These are phyloP conservation scores for Cladosporium sp. DNA, from an alignment of 2,329 filamentous ascomycete species.

Conservation along the genomic window DNA sequence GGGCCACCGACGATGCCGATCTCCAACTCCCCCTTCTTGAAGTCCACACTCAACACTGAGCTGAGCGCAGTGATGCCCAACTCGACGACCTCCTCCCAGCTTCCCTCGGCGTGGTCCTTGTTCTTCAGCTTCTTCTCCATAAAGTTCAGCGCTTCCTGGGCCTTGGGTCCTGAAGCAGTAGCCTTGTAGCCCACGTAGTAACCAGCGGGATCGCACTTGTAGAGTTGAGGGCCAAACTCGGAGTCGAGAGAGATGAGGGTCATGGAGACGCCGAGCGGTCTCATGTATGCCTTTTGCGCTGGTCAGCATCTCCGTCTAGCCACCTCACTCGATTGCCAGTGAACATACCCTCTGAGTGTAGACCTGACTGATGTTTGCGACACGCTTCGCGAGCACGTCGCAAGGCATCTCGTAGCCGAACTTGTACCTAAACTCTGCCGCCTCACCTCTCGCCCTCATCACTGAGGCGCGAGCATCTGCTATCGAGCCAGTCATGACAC, in stretches of 20 bases:
- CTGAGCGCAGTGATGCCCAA: slow-evolving; percentile 92
- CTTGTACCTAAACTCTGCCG: slow-evolving; percentile 97
- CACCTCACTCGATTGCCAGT: slow-evolving; percentile 8
- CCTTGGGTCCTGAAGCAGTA: slow-evolving; percentile 94
- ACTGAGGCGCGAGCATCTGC: slow-evolving; percentile 94
- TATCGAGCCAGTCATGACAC: slow-evolving; percentile 98
- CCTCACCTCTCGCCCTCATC: slow-evolving; percentile 89
- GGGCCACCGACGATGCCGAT: slow-evolving; percentile 95
- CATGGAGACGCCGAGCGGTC: slow-evolving; percentile 91
- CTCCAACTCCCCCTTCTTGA: slow-evolving; percentile 99
- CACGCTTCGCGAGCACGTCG: slow-evolving; percentile 90
- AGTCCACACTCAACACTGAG: slow-evolving; percentile 96
- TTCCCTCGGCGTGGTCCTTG: slow-evolving; percentile 90
- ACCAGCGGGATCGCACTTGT: slow-evolving; percentile 97
- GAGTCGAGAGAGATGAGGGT: slow-evolving; percentile 93
- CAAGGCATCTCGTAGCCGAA: slow-evolving; percentile 99
- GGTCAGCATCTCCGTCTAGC: slow-evolving; percentile 35
- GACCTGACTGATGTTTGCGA: slow-evolving; percentile 99
- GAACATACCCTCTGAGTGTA: slow-evolving; percentile 87
- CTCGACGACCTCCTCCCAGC: slow-evolving; percentile 97
- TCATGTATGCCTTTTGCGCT: slow-evolving; percentile 80
- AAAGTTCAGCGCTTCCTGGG: slow-evolving; percentile 97
- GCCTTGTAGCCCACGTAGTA: slow-evolving; percentile 99
- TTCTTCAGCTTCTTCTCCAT: slow-evolving; percentile 99
- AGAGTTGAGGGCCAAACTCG: slow-evolving; percentile 90